Percentiles rank a stretch among this genome's conserved stretches.
These are phyloP conservation scores for Myriangium duriaei DNA, from an alignment of 2,329 filamentous ascomycete species.

Conservation along the genomic window DNA sequence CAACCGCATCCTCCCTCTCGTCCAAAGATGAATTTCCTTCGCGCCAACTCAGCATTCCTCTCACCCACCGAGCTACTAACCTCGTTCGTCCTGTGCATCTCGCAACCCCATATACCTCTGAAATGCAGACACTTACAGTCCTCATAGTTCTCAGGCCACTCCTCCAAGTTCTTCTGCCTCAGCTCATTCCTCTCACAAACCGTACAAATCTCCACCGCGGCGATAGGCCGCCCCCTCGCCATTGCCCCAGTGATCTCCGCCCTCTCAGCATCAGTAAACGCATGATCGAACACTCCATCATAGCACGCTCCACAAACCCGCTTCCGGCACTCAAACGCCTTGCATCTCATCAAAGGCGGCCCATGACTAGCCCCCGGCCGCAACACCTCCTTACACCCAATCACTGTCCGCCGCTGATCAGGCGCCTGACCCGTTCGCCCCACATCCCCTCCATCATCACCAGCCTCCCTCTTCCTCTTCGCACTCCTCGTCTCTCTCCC, in stretches of 20 bases:
- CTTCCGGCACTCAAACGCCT: neutral
- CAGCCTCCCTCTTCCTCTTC: too few species aligned
- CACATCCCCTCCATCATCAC: too few species aligned
- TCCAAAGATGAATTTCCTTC: neutral
- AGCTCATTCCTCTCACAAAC: neutral
- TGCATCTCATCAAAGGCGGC: neutral
- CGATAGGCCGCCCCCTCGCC: neutral
- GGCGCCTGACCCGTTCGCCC: too few species aligned
- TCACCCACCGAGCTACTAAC: too few species aligned
- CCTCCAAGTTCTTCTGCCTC: neutral
- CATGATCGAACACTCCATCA: neutral
- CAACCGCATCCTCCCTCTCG: neutral
- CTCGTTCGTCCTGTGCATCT: too few species aligned
- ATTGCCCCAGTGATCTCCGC: neutral
- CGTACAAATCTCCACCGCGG: neutral
- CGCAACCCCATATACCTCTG: neutral
- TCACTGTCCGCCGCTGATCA: too few species aligned
- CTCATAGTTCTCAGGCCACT: neutral
- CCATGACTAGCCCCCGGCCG: neutral
- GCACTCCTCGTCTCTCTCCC: too few species aligned
- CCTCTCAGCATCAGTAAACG: neutral
- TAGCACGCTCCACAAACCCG: conserved; percentile 5
- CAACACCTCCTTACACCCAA: neutral
- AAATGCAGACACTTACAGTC: neutral
- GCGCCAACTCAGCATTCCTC: too few species aligned